Conservation (phyloP, 139 green algal genomes). For the Chlorella sp. region DNA sequence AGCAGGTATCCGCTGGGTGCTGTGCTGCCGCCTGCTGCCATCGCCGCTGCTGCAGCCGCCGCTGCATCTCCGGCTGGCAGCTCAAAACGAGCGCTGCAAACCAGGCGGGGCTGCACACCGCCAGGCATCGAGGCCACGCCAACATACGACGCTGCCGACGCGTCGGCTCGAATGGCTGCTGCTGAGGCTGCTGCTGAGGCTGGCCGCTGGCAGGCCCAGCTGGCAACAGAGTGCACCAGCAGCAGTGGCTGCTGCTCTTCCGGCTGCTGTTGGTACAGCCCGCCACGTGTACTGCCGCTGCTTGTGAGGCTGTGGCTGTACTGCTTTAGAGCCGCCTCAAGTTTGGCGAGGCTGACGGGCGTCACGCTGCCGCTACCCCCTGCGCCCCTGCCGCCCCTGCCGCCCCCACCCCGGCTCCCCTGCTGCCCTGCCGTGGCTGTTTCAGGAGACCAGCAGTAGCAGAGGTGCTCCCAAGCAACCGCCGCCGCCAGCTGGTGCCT, state of each 20-base stretch:
- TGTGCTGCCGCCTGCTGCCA: neutral
- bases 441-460: neutral
- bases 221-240: neutral
- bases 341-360: constrained; percentile 1
- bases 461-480: constrained; percentile 12
- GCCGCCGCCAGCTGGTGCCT: constrained; percentile 11
- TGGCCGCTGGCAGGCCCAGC: neutral
- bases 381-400: neutral
- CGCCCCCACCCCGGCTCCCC: neutral
- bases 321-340: neutral
- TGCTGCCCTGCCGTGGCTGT: neutral
- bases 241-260: neutral
- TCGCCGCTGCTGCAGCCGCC: too few species aligned
- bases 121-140: neutral
- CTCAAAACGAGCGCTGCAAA: neutral
- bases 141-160: neutral
- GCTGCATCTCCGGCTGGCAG: neutral
- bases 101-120: neutral
- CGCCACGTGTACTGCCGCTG: neutral
- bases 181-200: neutral
- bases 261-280: neutral
- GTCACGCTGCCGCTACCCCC: too few species aligned
- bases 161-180: constrained; percentile 1
- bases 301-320: neutral
- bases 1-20: neutral